These are phyloP conservation scores for Trichocladium uniseriatum DNA, from an alignment of 495 filamentous ascomycete genomes.

Conservation along the genomic window DNA sequence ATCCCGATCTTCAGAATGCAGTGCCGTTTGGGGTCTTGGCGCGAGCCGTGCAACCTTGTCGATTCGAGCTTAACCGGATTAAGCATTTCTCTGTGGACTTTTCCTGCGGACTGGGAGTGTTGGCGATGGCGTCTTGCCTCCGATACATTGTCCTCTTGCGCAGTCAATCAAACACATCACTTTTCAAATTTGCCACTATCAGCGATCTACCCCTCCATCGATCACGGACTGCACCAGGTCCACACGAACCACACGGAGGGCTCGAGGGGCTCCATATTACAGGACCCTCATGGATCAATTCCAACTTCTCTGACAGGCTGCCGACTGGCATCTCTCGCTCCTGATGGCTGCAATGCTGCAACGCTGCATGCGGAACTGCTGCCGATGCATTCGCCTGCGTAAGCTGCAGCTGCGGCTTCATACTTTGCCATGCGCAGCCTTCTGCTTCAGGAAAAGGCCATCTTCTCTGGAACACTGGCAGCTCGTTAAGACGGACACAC, in stretches of 20 bases:
- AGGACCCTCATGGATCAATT: too few species aligned
- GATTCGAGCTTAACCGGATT: constrained; percentile 1
- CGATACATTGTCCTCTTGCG: background rate
- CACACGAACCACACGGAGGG: too few species aligned
- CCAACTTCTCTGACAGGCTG: too few species aligned
- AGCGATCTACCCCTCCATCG: too few species aligned
- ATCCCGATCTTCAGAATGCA: background rate
- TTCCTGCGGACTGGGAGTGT: too few species aligned
- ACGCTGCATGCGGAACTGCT: background rate
- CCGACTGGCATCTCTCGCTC: too few species aligned
- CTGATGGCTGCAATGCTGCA: too few species aligned
- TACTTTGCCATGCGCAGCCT: background rate
- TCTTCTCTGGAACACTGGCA: background rate
- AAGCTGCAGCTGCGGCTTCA: background rate
- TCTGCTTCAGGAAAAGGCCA: background rate
- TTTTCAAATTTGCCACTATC: too few species aligned
- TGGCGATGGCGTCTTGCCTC: background rate
- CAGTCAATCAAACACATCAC: too few species aligned
- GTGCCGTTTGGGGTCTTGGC: background rate
- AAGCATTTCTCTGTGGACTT: background rate
- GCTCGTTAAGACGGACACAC: too few species aligned
- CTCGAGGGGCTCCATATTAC: too few species aligned
- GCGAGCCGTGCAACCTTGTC: background rate
- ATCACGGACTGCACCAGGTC: too few species aligned
- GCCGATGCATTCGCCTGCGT: background rate